These are phyloP conservation scores for Parasitella parasitica DNA, from an alignment of 371 early-diverging fungal genomes.

Conservation along the genomic window DNA sequence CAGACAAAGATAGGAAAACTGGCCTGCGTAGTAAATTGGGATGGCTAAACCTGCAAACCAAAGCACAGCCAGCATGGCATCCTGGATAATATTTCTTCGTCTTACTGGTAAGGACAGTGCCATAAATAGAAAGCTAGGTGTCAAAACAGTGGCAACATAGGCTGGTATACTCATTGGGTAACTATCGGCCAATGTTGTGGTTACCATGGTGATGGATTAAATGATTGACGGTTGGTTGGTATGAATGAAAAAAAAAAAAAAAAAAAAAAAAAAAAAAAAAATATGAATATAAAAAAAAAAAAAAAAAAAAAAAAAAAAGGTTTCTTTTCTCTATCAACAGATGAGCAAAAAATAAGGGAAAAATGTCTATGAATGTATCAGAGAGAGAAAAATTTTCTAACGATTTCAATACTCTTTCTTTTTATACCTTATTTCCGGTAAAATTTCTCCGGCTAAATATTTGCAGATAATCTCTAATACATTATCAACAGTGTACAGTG, in stretches of 20 bases:
- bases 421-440: not conserved
- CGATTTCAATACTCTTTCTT: not conserved
- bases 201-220: not conserved
- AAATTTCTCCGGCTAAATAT: not conserved
- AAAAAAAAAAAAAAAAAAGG: not conserved
- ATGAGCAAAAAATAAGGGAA: not conserved
- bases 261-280: not conserved
- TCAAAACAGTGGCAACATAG: constrained; percentile 14
- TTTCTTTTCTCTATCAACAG: not conserved
- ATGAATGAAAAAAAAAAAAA: not conserved
- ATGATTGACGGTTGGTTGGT: not conserved
- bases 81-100: constrained; percentile 13
- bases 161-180: constrained; percentile 11
- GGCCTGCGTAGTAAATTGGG: constrained; percentile 34
- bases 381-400: not conserved
- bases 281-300: not conserved
- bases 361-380: not conserved
- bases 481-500: no score
- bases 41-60: constrained; percentile 26
- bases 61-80: constrained; percentile 7
- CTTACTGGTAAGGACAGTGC: constrained; percentile 29
- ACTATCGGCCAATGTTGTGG: not conserved
- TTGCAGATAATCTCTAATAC: no score
- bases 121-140: constrained; percentile 28
- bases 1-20: constrained; percentile 11